Base-by-base conservation (phyloP, 208 protist genomes). In the Acanthamoeba triangularis region DNA sequence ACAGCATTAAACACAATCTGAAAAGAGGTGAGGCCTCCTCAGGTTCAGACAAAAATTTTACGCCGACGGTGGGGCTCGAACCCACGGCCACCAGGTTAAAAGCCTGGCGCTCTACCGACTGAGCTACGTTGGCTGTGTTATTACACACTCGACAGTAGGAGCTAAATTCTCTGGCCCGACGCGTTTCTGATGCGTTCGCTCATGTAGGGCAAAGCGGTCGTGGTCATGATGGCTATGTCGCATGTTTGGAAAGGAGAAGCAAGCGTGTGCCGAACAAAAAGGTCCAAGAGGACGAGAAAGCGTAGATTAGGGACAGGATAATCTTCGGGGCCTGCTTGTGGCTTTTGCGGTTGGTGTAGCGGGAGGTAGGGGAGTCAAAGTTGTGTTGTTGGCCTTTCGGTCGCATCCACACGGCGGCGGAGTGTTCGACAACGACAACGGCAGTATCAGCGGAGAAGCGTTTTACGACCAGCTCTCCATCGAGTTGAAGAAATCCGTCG, bases 11-110 rank as follows among this genome's bases (percentile, higher is more conserved):
- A n/a, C n/a, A n/a, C n/a, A n/a, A n/a, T n/a, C n/a, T n/a, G n/a
- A n/a, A n/a, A n/a, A n/a, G n/a, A n/a, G n/a, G 37, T 41, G 25
- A n/a, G 33, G n/a, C n/a, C n/a, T n/a, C n/a, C n/a, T n/a, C 37
- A 20, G 30, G 14, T 33, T 14, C 69, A 93, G 20, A 93, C 56
- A 93, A 82, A 35, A 93, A 54, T 54, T 10, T 54, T 20, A 1
- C 49, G 49, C 49, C 49, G 56, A 47, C 14, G 74, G 93, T 63
- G 96, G 97, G 97, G 97, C 97, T 99, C 99, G 99, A 99, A 99
- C 99, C 99, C 98, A 98, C 98, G 98, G 99, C 99, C 98, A 99
- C 98, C 98, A 98, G 98, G 98, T 99, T 99, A 99, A 99, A n/a
- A 80, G 54, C 23, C 88, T 93, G 18, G 54, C 88, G 54, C 65